Evolutionary conservation across 371 early-diverging fungal genomes (phyloP), one percentile per base, ranked within the genome.

Genomic region (Phascolomyces articulosus): DNA sequence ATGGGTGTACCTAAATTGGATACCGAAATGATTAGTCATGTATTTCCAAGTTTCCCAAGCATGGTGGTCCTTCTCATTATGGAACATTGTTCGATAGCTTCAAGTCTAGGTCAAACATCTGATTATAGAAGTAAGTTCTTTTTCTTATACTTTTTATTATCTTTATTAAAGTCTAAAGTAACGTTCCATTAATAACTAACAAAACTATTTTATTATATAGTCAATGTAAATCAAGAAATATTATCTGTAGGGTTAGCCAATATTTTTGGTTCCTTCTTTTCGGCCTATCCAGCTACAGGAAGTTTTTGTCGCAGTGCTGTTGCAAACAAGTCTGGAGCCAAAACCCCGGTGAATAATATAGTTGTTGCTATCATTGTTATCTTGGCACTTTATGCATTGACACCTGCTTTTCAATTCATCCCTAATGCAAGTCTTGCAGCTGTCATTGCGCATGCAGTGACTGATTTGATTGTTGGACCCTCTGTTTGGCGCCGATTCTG

Each of bases 241-340:
- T 78, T 94, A 38, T 85, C 95, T 2, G 74, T 93, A 26, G 96
- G 96, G 21, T 28, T 89, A 29, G 79, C 91, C 28, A 96, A 96
- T 72, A 64, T 93, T 16, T 68, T 90, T 61, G 91, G 90, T 2
- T 85, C 92, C 13, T 94, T 95, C 80, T 90, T 96, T 72, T 86
- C 89, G 34, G 90, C 90, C 2, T 93, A 86, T 75, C 91, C 95
- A 13, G 86, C 90, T 0, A 93, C 95, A 34, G 95, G 95, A 41
- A 90, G 93, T 3, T 95, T 96, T 73, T 91, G 93, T 2, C 88
- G 97, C 31, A 87, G 92, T 0, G 92, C 94, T 48, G 87, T 95
- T 71, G 92, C 91, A 73, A 82, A 80, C 61, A 84, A 83, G 57
- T 82, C 86, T 3, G 92, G 92, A 0, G 87, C 87, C 9, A 80